These are phyloP conservation scores for Diaporthe sp. DNA, from an alignment of 2,329 filamentous ascomycete genomes.

Conservation along the genomic window DNA sequence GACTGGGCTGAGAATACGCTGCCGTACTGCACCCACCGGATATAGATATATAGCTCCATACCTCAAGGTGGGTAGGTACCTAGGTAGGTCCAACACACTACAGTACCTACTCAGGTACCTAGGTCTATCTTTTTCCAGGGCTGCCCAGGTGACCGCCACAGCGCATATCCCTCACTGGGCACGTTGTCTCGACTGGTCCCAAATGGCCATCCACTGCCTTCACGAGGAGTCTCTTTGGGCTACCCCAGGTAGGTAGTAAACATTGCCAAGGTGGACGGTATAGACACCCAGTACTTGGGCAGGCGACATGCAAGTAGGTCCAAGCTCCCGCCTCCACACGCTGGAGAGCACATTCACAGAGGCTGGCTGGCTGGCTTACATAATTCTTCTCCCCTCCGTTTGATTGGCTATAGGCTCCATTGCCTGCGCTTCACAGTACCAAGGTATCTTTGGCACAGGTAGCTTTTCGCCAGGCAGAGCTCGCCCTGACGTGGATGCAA, in stretches of 20 bases:
- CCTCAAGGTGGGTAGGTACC: not conserved
- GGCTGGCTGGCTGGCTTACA: not conserved
- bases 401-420: conserved; percentile 3
- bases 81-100: not conserved
- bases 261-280: no score
- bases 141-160: no score
- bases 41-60: not conserved
- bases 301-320: not conserved
- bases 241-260: no score
- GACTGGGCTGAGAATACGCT: not conserved
- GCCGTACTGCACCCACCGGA: not conserved
- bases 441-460: not conserved
- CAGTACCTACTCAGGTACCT: not conserved
- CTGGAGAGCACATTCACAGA: not conserved
- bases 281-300: not conserved
- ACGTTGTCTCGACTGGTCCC: no score
- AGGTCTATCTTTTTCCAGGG: no score
- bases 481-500: conserved; percentile 61
- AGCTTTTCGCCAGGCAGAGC: conserved; percentile 52
- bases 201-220: no score
- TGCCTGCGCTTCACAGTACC: not conserved
- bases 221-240: no score
- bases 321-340: conserved; percentile 4
- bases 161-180: no score
- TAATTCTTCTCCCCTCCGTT: not conserved